Conservation (phyloP, 805 yeast species). For the Candida loeiensis region DNA sequence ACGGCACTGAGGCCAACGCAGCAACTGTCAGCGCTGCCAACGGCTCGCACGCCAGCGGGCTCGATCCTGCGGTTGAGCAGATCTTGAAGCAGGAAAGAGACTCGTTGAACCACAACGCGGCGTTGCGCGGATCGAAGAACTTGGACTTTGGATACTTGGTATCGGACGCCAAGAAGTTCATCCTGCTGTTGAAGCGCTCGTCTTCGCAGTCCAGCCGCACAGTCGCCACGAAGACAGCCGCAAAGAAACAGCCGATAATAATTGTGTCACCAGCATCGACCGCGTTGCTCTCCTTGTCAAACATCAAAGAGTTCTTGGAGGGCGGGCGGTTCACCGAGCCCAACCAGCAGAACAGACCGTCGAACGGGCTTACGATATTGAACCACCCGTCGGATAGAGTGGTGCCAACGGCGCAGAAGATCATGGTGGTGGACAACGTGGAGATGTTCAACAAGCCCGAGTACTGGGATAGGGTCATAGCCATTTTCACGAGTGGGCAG, state of each 20-base stretch:
- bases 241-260: constrained; percentile 41
- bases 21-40: constrained; percentile 12
- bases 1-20: constrained; percentile 1
- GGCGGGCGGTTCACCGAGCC: constrained; percentile 66
- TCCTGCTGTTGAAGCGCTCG: constrained; percentile 45
- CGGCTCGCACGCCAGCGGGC: constrained; percentile 11
- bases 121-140: constrained; percentile 62
- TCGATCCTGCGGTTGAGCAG: constrained; percentile 49
- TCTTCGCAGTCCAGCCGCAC: constrained; percentile 67
- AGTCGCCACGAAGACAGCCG: constrained; percentile 8
- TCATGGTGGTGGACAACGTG: constrained; percentile 83
- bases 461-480: constrained; percentile 96
- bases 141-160: constrained; percentile 66
- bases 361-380: constrained; percentile 45
- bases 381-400: constrained; percentile 54
- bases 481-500: constrained; percentile 95
- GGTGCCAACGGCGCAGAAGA: constrained; percentile 50
- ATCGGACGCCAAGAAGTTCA: constrained; percentile 60
- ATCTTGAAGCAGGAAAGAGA: constrained; percentile 48
- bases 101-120: constrained; percentile 55
- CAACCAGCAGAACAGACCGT: constrained; percentile 28
- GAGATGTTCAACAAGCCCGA: constrained; percentile 85
- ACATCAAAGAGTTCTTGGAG: constrained; percentile 52
- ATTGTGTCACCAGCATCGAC: constrained; percentile 45
- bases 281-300: constrained; percentile 36